phyloP scores from a whole-genome alignment of 192 early-diverging fungal genomes.

The Piromyces sp. region DNA sequence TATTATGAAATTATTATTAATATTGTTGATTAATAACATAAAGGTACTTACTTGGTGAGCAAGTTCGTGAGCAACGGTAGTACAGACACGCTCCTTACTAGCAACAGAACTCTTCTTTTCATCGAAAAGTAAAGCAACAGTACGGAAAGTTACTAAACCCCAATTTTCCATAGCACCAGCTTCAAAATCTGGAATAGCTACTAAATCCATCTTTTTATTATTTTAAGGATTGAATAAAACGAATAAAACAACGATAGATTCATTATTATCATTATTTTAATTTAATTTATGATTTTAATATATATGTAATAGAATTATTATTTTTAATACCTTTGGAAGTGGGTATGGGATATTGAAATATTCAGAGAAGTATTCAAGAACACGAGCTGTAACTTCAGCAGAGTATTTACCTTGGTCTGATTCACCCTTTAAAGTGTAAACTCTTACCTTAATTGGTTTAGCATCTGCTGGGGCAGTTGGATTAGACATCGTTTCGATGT shows the following conservation, averaged over 20 bases:
- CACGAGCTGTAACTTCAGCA: slow-evolving; percentile 52
- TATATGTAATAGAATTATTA: too few species aligned
- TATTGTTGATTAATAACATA: not conserved
- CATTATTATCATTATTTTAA: not conserved
- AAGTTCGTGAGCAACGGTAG: slow-evolving; percentile 79
- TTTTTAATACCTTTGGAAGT: slow-evolving; percentile 51
- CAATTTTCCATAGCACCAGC: slow-evolving; percentile 77
- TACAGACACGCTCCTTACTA: slow-evolving; percentile 69
- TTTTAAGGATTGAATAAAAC: too few species aligned
- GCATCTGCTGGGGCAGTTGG: slow-evolving; percentile 30
- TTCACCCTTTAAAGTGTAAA: slow-evolving; percentile 68
- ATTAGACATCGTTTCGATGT: slow-evolving; percentile 59
- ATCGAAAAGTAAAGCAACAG: slow-evolving; percentile 68
- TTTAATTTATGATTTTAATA: too few species aligned
- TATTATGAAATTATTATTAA: too few species aligned
- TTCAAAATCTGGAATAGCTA: slow-evolving; percentile 86
- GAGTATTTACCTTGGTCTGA: slow-evolving; percentile 70
- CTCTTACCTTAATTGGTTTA: slow-evolving; percentile 58
- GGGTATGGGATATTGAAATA: slow-evolving; percentile 78
- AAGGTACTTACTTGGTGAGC: slow-evolving; percentile 33
- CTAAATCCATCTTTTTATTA: slow-evolving; percentile 57
- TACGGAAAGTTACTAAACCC: slow-evolving; percentile 87
- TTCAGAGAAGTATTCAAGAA: slow-evolving; percentile 72
- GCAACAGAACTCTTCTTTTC: slow-evolving; percentile 51
- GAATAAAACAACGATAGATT: too few species aligned